A percentile compares a stretch with the other conserved stretches of the same genome.
These are phyloP conservation scores for Claviceps purpurea DNA, from an alignment of 2,329 filamentous ascomycete genomes.

Conservation along the genomic window DNA sequence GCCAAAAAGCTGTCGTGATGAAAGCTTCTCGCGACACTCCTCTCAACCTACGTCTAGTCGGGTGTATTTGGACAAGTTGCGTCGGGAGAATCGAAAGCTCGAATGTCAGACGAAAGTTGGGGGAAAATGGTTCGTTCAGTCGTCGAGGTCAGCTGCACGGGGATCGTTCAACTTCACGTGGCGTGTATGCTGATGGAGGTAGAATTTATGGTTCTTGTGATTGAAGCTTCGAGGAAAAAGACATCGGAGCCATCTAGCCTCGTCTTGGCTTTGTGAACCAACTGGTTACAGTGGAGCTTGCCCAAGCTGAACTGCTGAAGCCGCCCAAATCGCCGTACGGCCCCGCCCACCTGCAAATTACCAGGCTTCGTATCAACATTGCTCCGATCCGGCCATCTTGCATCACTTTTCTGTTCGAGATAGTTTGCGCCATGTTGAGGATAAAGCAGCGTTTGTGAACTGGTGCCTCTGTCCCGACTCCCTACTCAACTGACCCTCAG, in stretches of 20 bases:
- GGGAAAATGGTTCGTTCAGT: not conserved
- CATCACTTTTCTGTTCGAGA: not conserved
- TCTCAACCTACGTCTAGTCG: not conserved
- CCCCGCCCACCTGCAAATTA: not conserved
- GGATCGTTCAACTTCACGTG: not conserved
- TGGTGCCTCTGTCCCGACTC: not conserved
- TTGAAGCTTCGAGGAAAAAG: not conserved
- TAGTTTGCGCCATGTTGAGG: not conserved
- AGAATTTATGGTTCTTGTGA: not conserved
- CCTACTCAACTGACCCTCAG: not conserved
- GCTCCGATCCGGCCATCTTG: conserved; percentile 12
- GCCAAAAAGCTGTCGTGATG: conserved; percentile 4
- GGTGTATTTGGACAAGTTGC: not conserved
- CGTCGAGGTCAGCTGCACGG: not conserved
- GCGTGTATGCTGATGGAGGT: not conserved
- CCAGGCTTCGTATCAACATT: conserved; percentile 15
- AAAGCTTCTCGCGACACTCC: not conserved
- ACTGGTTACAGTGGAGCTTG: not conserved
- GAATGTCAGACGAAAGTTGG: not conserved
- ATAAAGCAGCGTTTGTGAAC: not conserved
- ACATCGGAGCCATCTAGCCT: not conserved
- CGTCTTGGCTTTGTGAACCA: not conserved
- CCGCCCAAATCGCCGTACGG: not conserved
- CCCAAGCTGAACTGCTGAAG: too few species aligned
- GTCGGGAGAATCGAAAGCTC: not conserved